Percentiles rank a stretch among this genome's conserved stretches.
Conservation (phyloP, 2,329 filamentous ascomycete species). For the Fusarium sp. region DNA sequence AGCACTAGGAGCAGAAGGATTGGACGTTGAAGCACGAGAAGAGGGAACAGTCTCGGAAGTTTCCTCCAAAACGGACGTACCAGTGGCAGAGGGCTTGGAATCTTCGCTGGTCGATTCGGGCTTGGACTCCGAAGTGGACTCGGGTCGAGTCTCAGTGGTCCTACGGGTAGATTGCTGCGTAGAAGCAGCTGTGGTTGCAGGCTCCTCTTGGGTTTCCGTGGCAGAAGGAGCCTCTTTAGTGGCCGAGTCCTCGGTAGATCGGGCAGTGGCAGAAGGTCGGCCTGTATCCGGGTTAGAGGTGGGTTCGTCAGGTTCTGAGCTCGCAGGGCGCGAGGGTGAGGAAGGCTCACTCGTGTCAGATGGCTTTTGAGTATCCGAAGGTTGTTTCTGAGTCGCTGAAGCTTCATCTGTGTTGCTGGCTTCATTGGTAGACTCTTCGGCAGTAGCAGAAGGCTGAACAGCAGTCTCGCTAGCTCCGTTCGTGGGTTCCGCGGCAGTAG, state of each 20-base stretch:
- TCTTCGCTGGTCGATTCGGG: slow-evolving; percentile 35
- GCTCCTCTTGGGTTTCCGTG: slow-evolving; percentile 25
- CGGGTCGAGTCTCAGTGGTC: slow-evolving; percentile 20
- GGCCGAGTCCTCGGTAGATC: slow-evolving; percentile 26
- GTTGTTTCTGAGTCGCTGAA: slow-evolving; percentile 15
- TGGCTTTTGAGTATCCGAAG: slow-evolving; percentile 23
- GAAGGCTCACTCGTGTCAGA: slow-evolving; percentile 40
- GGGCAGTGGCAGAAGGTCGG: slow-evolving; percentile 24
- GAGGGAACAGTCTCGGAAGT: slow-evolving; percentile 42
- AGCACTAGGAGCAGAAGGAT: slow-evolving; percentile 42
- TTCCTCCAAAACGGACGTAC: slow-evolving; percentile 44
- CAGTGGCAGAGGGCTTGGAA: slow-evolving; percentile 45
- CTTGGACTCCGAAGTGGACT: slow-evolving; percentile 23
- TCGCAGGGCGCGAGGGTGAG: slow-evolving; percentile 33
- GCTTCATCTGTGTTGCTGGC: slow-evolving; percentile 20
- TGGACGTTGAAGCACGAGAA: slow-evolving; percentile 45
- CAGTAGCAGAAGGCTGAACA: slow-evolving; percentile 21
- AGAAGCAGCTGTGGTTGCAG: slow-evolving; percentile 24
- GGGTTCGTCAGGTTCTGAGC: slow-evolving; percentile 34
- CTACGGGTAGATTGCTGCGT: slow-evolving; percentile 16
- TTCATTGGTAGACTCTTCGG: slow-evolving; percentile 12
- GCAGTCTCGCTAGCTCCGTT: slow-evolving; percentile 11
- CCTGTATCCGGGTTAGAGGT: slow-evolving; percentile 42
- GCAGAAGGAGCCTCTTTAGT: slow-evolving; percentile 21
- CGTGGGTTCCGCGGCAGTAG: slow-evolving; percentile 29